Evolutionary conservation across 495 filamentous ascomycete genomes (phyloP).

Genomic region (Aspergillus sparsus): DNA sequence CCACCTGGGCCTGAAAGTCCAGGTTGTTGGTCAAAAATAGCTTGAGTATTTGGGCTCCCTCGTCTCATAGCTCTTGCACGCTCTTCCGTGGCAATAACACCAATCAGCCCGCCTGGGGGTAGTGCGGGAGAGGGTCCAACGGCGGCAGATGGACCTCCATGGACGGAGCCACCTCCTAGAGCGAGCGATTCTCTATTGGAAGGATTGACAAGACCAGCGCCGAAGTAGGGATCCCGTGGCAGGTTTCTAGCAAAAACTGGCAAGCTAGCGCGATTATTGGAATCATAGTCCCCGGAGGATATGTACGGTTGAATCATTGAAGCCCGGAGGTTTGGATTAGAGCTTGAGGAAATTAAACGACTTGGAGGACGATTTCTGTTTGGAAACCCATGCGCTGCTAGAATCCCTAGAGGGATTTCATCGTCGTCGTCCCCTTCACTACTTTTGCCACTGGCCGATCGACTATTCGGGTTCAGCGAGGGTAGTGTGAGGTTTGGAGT

Average conservation of each 20-base stretch:
- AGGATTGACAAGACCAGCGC: constrained; percentile 75
- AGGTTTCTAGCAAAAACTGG: constrained; percentile 87
- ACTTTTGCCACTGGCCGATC: constrained; percentile 47
- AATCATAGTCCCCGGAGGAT: constrained; percentile 47
- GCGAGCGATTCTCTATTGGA: constrained; percentile 75
- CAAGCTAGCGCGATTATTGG: constrained; percentile 49
- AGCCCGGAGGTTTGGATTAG: constrained; percentile 53
- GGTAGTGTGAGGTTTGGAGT: constrained; percentile 44
- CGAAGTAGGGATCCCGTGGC: constrained; percentile 86
- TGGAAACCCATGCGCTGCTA: constrained; percentile 92
- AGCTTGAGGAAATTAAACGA: constrained; percentile 63
- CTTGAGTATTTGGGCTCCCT: constrained; percentile 71
- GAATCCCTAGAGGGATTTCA: constrained; percentile 82
- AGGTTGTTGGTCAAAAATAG: constrained; percentile 45
- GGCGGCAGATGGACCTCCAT: constrained; percentile 52
- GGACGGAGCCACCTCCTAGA: constrained; percentile 59
- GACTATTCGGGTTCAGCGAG: constrained; percentile 37
- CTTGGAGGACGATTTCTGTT: constrained; percentile 78
- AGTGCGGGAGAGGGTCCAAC: constrained; percentile 36
- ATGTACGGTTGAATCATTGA: constrained; percentile 40
- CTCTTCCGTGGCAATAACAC: constrained; percentile 88
- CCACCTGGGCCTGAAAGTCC: constrained; percentile 32
- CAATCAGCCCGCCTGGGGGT: constrained; percentile 75
- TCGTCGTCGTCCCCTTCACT: constrained; percentile 77
- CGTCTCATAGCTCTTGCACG: constrained; percentile 72